Percentiles rank a stretch among this genome's conserved stretches.
These are phyloP conservation scores for Podospora pseudoanserina DNA, from an alignment of 495 filamentous ascomycete species.

Conservation along the genomic window DNA sequence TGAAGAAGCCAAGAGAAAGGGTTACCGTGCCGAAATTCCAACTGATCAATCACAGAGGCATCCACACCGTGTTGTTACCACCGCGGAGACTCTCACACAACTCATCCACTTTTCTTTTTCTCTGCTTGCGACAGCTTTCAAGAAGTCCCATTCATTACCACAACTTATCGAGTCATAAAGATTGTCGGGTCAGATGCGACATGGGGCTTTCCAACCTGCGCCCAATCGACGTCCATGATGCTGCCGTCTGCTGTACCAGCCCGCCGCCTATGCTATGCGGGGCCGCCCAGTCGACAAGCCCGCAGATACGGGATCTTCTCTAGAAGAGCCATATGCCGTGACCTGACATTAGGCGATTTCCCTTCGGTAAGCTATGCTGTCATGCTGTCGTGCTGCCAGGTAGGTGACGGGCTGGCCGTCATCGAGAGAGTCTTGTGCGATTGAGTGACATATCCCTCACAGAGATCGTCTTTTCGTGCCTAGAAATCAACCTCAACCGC, in stretches of 20 bases:
- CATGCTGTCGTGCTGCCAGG: background rate
- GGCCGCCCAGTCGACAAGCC: background rate
- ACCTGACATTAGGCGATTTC: background rate
- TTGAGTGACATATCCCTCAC: background rate
- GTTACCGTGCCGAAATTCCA: background rate
- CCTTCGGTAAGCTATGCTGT: background rate
- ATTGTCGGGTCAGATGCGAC: conserved; percentile 9
- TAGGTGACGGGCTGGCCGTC: background rate
- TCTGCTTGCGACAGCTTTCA: background rate
- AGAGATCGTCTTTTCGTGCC: background rate
- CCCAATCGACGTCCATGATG: background rate
- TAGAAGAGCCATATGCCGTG: background rate
- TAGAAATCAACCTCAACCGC: conserved; percentile 1
- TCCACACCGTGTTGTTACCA: background rate
- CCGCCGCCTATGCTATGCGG: background rate
- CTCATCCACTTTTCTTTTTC: background rate
- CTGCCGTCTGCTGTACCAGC: background rate
- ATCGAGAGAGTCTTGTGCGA: background rate
- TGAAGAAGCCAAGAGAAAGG: background rate
- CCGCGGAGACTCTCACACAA: background rate
- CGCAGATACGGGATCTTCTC: background rate
- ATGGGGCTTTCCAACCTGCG: too few species aligned
- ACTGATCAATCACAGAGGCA: background rate
- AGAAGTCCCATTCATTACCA: too few species aligned
- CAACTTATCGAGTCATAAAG: conserved; percentile 17